Percentiles rank a stretch among this genome's conserved stretches.
phyloP scores from a whole-genome alignment of 768 basidiomycete genomes.

The Favolaschia claudopus region DNA sequence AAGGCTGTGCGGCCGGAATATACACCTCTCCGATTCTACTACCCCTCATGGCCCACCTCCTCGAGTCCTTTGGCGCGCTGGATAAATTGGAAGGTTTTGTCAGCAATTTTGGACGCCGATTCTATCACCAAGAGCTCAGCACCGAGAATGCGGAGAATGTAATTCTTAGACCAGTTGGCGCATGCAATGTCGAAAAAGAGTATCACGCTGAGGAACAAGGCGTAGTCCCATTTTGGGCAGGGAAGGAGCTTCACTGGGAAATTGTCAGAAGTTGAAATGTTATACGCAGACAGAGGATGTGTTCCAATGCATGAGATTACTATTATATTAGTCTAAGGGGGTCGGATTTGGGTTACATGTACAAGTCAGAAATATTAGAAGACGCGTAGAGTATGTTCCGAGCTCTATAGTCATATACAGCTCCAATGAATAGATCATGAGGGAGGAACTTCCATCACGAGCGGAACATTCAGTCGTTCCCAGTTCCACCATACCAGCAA shows the following conservation, averaged over 20 bases:
- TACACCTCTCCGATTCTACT: constrained; percentile 95
- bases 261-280: constrained; percentile 36
- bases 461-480: constrained; percentile 14
- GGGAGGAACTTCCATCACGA: background rate
- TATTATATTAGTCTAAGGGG: background rate
- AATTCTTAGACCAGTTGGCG: constrained; percentile 49
- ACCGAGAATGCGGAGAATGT: constrained; percentile 45
- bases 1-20: constrained; percentile 92
- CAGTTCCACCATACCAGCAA: constrained; percentile 23
- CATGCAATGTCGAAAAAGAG: constrained; percentile 51
- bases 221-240: constrained; percentile 90
- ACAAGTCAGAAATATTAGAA: too few species aligned
- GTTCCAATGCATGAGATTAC: background rate
- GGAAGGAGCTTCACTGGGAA: constrained; percentile 81
- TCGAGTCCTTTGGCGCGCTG: constrained; percentile 88
- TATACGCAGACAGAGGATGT: background rate
- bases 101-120: constrained; percentile 77
- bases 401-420: background rate
- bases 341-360: too few species aligned
- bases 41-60: constrained; percentile 86
- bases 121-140: constrained; percentile 63
- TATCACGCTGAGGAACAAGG: constrained; percentile 57
- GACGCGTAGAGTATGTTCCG: background rate
- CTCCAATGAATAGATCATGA: background rate
- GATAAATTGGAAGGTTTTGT: constrained; percentile 85